phyloP scores from a whole-genome alignment of 352 stramenopile species.

The Plasmopara muralis region DNA sequence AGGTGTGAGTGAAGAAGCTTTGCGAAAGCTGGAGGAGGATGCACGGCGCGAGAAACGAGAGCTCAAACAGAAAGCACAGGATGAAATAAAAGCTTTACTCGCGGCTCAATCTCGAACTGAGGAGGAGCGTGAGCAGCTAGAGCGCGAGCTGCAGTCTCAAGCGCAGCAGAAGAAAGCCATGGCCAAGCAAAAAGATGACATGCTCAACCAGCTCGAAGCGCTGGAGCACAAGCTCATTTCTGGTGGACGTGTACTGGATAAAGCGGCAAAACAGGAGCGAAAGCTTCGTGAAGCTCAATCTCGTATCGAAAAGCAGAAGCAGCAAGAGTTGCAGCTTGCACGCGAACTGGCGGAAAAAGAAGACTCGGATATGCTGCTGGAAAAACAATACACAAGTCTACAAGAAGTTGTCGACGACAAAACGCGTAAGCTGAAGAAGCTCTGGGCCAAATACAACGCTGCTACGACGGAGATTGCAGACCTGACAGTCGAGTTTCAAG shows the following conservation, averaged over 20 bases:
- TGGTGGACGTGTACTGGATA: slow-evolving; percentile 92
- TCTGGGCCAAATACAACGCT: slow-evolving; percentile 91
- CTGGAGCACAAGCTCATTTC: slow-evolving; percentile 82
- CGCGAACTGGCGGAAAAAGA: slow-evolving; percentile 91
- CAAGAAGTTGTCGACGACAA: slow-evolving; percentile 92
- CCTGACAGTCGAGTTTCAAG: slow-evolving; percentile 89
- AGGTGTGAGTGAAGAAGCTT: slow-evolving; percentile 66
- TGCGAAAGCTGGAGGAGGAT: slow-evolving; percentile 72
- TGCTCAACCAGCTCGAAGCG: slow-evolving; percentile 84
- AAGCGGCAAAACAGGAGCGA: slow-evolving; percentile 90
- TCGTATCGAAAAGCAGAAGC: slow-evolving; percentile 82
- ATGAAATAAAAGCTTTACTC: slow-evolving; percentile 78
- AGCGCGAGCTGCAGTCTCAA: slow-evolving; percentile 82
- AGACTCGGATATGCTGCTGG: slow-evolving; percentile 87
- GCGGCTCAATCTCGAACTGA: slow-evolving; percentile 83
- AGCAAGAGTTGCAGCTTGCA: slow-evolving; percentile 75
- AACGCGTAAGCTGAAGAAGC: slow-evolving; percentile 94
- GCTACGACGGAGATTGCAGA: slow-evolving; percentile 89
- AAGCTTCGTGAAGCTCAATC: slow-evolving; percentile 86
- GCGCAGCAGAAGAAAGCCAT: slow-evolving; percentile 76
- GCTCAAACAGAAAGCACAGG: slow-evolving; percentile 61
- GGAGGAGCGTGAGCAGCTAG: slow-evolving; percentile 80
- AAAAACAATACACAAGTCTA: slow-evolving; percentile 87
- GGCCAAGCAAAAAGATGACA: slow-evolving; percentile 83
- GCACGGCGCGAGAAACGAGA: slow-evolving; percentile 66